Conservation (phyloP, 2,329 filamentous ascomycete species). For the Tricladium varicosporioides region DNA sequence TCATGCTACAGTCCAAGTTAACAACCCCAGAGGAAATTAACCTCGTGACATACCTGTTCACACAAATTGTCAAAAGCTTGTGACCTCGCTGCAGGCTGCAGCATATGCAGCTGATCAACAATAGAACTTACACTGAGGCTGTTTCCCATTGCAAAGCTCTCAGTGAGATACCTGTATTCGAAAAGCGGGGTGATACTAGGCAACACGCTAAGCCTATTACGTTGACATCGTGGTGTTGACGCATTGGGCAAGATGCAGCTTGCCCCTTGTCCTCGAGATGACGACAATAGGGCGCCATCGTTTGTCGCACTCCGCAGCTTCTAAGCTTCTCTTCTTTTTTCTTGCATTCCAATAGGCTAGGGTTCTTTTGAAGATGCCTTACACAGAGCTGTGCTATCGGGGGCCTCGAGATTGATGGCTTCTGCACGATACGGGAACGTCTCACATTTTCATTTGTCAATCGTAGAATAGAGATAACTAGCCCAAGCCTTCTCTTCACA, state of each 20-base stretch:
- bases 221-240: slow-evolving; percentile 1
- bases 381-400: not conserved
- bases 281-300: not conserved
- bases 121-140: slow-evolving; percentile 12
- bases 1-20: slow-evolving; percentile 1
- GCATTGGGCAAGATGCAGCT: slow-evolving; percentile 1
- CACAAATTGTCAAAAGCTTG: slow-evolving; percentile 10
- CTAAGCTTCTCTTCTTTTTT: not conserved
- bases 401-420: not conserved
- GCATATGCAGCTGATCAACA: slow-evolving; percentile 7
- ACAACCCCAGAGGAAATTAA: slow-evolving; percentile 6
- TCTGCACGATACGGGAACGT: not conserved
- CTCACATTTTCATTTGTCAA: not conserved
- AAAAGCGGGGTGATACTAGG: not conserved
- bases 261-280: no score
- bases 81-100: slow-evolving; percentile 7
- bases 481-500: not conserved
- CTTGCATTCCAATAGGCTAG: no score
- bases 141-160: slow-evolving; percentile 7
- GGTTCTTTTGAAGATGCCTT: not conserved
- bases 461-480: not conserved
- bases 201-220: slow-evolving; percentile 2
- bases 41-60: slow-evolving; percentile 8
- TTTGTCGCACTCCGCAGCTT: not conserved
- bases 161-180: no score